Percentiles rank a stretch among this genome's conserved stretches.
Conservation (phyloP, 768 basidiomycete genomes). For the Collybiopsis confluens region DNA sequence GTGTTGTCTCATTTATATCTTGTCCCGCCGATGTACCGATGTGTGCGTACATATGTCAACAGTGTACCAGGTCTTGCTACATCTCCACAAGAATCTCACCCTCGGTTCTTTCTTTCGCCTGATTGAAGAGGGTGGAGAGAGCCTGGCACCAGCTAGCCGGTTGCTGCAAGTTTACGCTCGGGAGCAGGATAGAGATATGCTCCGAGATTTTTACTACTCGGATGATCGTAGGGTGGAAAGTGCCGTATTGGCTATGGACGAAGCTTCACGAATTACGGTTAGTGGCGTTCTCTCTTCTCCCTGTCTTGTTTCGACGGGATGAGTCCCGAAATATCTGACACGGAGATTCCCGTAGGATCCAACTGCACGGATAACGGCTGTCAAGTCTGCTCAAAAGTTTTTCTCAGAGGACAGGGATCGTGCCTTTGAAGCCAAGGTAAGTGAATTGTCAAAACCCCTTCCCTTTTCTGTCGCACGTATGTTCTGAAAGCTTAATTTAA, state of each 20-base stretch:
- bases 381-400: slow-evolving; percentile 86
- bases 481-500: too few species aligned
- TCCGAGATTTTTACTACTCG: slow-evolving; percentile 96
- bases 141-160: slow-evolving; percentile 68
- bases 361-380: slow-evolving; percentile 59
- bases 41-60: neutral
- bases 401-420: slow-evolving; percentile 94
- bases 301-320: too few species aligned
- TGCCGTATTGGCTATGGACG: slow-evolving; percentile 83
- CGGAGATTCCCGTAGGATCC: slow-evolving; percentile 52
- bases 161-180: slow-evolving; percentile 87
- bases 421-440: slow-evolving; percentile 84
- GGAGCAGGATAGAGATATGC: slow-evolving; percentile 86
- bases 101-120: slow-evolving; percentile 93
- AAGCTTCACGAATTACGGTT: slow-evolving; percentile 67
- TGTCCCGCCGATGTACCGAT: neutral
- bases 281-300: too few species aligned
- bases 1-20: slow-evolving; percentile 15
- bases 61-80: slow-evolving; percentile 94
- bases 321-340: neutral
- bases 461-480: neutral
- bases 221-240: slow-evolving; percentile 94
- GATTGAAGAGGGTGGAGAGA: slow-evolving; percentile 84
- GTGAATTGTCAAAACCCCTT: slow-evolving; percentile 4
- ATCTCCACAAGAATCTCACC: slow-evolving; percentile 76